phyloP scores from a whole-genome alignment of 192 early-diverging fungal genomes.

The Entomortierella lignicola region DNA sequence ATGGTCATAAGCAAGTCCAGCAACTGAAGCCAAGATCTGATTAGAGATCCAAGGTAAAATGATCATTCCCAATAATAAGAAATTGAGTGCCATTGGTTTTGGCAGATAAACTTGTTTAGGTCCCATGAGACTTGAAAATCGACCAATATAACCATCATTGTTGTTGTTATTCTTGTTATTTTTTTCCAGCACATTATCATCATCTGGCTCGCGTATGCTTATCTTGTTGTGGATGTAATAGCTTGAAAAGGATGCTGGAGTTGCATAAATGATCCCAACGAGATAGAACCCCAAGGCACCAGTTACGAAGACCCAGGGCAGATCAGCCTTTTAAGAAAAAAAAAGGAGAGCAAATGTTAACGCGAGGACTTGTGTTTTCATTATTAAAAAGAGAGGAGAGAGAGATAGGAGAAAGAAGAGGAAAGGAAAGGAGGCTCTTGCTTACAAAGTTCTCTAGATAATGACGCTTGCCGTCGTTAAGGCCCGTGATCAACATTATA shows the following conservation, averaged over 20 bases:
- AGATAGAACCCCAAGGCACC: constrained; percentile 53
- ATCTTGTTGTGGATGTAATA: constrained; percentile 3
- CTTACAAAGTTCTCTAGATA: constrained; percentile 50
- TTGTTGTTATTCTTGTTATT: too few relatives aligned
- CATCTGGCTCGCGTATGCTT: too few relatives aligned
- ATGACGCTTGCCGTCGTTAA: constrained; percentile 35
- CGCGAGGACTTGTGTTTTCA: too few relatives aligned
- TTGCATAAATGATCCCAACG: constrained; percentile 52
- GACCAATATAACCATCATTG: too few relatives aligned
- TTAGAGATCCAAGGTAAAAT: constrained; percentile 36
- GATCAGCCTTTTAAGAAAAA: constrained; percentile 19
- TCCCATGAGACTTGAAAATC: constrained; percentile 12
- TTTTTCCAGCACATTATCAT: too few relatives aligned
- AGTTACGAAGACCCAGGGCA: constrained; percentile 49
- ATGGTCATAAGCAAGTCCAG: constrained; percentile 28
- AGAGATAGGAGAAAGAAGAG: not conserved
- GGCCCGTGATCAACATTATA: constrained; percentile 20
- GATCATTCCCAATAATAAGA: constrained; percentile 32
- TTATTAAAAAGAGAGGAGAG: too few relatives aligned
- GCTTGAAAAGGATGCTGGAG: constrained; percentile 50
- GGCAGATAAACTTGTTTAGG: constrained; percentile 38
- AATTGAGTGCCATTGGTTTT: constrained; percentile 41
- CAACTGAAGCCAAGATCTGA: constrained; percentile 47
- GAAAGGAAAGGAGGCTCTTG: not conserved
- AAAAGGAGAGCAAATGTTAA: not conserved